Evolutionary conservation across 116 monocot species (phyloP).

Genomic region (Zostera marina): DNA sequence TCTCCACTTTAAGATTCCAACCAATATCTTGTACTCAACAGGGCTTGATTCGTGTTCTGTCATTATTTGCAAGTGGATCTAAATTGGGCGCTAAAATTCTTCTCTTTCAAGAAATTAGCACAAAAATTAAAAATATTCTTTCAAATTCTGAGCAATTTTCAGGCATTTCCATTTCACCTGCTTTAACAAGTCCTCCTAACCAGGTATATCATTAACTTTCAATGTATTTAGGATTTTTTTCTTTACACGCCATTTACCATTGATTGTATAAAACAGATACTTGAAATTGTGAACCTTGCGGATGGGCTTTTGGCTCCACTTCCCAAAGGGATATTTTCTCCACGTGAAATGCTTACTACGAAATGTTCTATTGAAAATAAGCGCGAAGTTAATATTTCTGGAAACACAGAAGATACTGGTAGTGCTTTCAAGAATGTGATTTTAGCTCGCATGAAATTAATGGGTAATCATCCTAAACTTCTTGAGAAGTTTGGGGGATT

Average conservation of each 20-base stretch:
- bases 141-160: slow-evolving; percentile 61
- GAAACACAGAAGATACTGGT: slow-evolving; percentile 30
- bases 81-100: slow-evolving; percentile 78
- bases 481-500: slow-evolving; percentile 82
- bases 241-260: too few species aligned
- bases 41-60: slow-evolving; percentile 90
- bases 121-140: slow-evolving; percentile 83
- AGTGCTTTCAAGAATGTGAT: slow-evolving; percentile 29
- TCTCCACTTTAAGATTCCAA: not conserved
- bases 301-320: slow-evolving; percentile 84
- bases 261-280: slow-evolving; percentile 25
- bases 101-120: slow-evolving; percentile 78
- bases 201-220: slow-evolving; percentile 31
- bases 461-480: slow-evolving; percentile 90
- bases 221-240: too few species aligned
- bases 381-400: slow-evolving; percentile 18
- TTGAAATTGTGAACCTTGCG: slow-evolving; percentile 75
- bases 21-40: slow-evolving; percentile 8
- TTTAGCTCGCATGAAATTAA: slow-evolving; percentile 69
- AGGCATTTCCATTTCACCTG: slow-evolving; percentile 55
- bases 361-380: slow-evolving; percentile 51
- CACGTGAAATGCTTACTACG: slow-evolving; percentile 39
- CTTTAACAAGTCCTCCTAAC: slow-evolving; percentile 74
- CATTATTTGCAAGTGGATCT: slow-evolving; percentile 94
- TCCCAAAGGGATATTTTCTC: slow-evolving; percentile 83